These are phyloP conservation scores for Xylaria sp. DNA, from an alignment of 2,329 filamentous ascomycete genomes.

Conservation along the genomic window DNA sequence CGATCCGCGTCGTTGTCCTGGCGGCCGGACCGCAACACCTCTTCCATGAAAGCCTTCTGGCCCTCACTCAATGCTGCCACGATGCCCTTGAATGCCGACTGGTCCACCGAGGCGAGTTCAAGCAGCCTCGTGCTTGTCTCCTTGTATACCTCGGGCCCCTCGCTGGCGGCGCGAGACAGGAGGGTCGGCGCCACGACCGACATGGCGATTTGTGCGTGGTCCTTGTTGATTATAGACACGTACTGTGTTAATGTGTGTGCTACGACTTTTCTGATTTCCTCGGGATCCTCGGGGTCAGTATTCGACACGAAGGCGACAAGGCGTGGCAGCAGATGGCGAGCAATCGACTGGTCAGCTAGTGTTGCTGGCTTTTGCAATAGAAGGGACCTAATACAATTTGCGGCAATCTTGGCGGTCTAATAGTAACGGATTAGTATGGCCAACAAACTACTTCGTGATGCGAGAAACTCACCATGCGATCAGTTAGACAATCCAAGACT, in stretches of 20 bases:
- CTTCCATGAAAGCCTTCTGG: constrained; percentile 82
- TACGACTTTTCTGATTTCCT: constrained; percentile 75
- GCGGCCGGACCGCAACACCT: constrained; percentile 75
- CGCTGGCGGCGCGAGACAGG: constrained; percentile 74
- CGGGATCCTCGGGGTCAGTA: constrained; percentile 79
- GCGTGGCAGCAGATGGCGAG: constrained; percentile 77
- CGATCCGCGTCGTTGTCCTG: constrained; percentile 56
- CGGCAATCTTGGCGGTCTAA: constrained; percentile 86
- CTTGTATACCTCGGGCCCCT: constrained; percentile 68
- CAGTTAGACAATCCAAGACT: constrained; percentile 83
- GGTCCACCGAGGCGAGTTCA: constrained; percentile 82
- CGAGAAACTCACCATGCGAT: constrained; percentile 69
- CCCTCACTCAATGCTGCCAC: constrained; percentile 76
- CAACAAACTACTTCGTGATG: background rate
- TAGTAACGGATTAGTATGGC: constrained; percentile 38
- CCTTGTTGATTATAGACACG: constrained; percentile 58
- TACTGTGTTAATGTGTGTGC: constrained; percentile 81
- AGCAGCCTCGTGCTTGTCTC: constrained; percentile 82
- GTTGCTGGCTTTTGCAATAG: constrained; percentile 73
- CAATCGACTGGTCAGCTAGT: constrained; percentile 76
- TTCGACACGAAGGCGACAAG: constrained; percentile 79
- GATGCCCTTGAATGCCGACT: constrained; percentile 76
- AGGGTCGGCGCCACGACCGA: constrained; percentile 81
- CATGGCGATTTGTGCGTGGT: constrained; percentile 69
- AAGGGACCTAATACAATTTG: constrained; percentile 87